Base-by-base conservation (phyloP, 306 rosid genomes). In the Herpetospermum pedunculosum region DNA sequence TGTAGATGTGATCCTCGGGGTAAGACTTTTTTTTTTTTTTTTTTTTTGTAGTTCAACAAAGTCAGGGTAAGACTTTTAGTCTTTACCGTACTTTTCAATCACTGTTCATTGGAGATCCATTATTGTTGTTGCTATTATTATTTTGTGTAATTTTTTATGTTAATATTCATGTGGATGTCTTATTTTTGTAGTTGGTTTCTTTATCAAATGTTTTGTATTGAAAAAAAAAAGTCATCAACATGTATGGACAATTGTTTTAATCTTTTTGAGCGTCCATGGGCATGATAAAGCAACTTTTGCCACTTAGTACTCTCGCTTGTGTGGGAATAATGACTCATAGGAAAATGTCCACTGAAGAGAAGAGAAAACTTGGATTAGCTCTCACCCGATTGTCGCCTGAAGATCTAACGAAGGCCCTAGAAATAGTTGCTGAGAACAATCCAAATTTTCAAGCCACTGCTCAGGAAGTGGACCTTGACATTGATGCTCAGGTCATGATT, bases 391-490 rank as follows among this genome's bases (percentile, higher is more conserved):
- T 90, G 81, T 84, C 96, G n/a, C 85, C 92, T 10, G 96, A 90
- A 46, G 92, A 86, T 81, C 92, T 92, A 48, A 73, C 77, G 75
- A 88, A 81, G 81, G 98, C 90, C 9, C 80, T 92, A 78, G 91
- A 87, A 73, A 92, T 92, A 63, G 92, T 90, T 37, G 96, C 90
- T 6, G 81, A 92, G 85, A 76, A 75, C 78, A 88, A 90, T 86
- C 96, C 95, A 60, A 80, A 77, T 78, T 92, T 92, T 86, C 91
- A 87, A 79, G 85, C 90, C n/a, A 77, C 85, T 74, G 92, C 88
- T 28, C 92, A 88, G 72, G 98, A 83, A 84, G 96, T 92, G 89
- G 95, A 90, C 82, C 96, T 92, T 52, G 96, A 92, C 85, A 92
- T 92, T 8, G 92, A 90, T 75, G 92, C 92, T 70, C 98, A 90